These are phyloP conservation scores for Pseudodiploospora longispora DNA, from an alignment of 2,329 filamentous ascomycete species.

Conservation along the genomic window DNA sequence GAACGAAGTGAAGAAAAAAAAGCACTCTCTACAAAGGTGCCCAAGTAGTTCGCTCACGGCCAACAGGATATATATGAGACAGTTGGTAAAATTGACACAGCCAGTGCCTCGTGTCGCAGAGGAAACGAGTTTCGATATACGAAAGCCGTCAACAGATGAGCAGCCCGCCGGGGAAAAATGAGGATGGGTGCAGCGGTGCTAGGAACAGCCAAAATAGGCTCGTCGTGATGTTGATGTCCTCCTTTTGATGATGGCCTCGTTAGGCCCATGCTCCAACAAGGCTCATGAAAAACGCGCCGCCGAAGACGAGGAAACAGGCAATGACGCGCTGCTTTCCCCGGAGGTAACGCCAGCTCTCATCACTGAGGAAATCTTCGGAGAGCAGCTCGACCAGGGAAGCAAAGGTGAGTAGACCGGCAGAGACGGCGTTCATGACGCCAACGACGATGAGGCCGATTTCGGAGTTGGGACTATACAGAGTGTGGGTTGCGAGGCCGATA, in stretches of 20 bases:
- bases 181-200: no score
- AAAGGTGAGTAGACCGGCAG: constrained; percentile 62
- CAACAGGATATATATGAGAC: no score
- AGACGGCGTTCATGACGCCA: constrained; percentile 67
- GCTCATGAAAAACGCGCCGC: constrained; percentile 54
- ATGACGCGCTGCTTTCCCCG: constrained; percentile 43
- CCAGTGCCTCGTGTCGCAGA: no score
- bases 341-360: constrained; percentile 52
- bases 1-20: no score
- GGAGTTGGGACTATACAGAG: constrained; percentile 59
- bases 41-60: no score
- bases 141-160: no score
- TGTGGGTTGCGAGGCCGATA: constrained; percentile 61
- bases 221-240: no score
- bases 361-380: constrained; percentile 62
- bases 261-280: constrained; percentile 57
- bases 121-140: no score
- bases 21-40: no score
- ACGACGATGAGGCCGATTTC: constrained; percentile 61
- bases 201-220: no score
- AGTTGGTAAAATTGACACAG: no score
- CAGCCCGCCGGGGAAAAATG: no score
- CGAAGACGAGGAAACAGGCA: constrained; percentile 49
- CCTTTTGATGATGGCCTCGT: constrained; percentile 1
- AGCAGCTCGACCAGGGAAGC: constrained; percentile 64